Percentiles rank a stretch among this genome's conserved stretches.
Conservation (phyloP, 345 rosid species). For the Lagerstroemia speciosa region DNA sequence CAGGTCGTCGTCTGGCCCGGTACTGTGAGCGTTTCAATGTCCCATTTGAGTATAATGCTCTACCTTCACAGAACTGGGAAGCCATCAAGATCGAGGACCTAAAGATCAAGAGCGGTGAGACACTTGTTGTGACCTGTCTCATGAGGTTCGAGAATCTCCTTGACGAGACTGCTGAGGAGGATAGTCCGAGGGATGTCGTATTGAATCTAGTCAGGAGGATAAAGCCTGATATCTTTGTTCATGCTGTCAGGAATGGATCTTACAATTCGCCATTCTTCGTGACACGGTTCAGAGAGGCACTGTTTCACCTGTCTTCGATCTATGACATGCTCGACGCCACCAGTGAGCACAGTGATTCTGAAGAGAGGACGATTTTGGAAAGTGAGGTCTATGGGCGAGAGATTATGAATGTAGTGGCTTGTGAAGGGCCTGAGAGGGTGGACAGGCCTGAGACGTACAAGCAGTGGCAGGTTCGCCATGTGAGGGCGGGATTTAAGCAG, state of each 20-base stretch:
- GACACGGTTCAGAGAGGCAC: constrained; percentile 68
- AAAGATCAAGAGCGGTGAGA: constrained; percentile 43
- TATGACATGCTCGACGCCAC: constrained; percentile 59
- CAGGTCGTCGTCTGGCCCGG: constrained; percentile 52
- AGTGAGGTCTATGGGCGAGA: constrained; percentile 55
- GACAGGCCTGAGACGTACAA: constrained; percentile 82
- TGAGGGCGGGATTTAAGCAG: constrained; percentile 60
- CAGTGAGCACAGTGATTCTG: constrained; percentile 23
- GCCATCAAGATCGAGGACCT: constrained; percentile 52
- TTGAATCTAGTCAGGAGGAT: constrained; percentile 47
- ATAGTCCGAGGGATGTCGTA: constrained; percentile 51
- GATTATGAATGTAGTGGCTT: constrained; percentile 59
- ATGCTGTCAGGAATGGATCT: constrained; percentile 42
- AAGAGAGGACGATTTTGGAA: constrained; percentile 47
- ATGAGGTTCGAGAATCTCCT: constrained; percentile 38
- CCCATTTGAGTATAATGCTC: constrained; percentile 61
- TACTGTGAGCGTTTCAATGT: constrained; percentile 68
- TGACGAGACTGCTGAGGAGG: constrained; percentile 53
- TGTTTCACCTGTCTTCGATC: constrained; percentile 57
- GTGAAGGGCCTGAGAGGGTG: constrained; percentile 67
- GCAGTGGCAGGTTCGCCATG: constrained; percentile 60
- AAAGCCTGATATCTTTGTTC: constrained; percentile 51
- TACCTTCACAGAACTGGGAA: constrained; percentile 66
- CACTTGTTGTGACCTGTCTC: constrained; percentile 50
- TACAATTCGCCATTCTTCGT: constrained; percentile 71